These are phyloP conservation scores for Hibiscus syriacus DNA, from an alignment of 345 rosid species.

Conservation along the genomic window DNA sequence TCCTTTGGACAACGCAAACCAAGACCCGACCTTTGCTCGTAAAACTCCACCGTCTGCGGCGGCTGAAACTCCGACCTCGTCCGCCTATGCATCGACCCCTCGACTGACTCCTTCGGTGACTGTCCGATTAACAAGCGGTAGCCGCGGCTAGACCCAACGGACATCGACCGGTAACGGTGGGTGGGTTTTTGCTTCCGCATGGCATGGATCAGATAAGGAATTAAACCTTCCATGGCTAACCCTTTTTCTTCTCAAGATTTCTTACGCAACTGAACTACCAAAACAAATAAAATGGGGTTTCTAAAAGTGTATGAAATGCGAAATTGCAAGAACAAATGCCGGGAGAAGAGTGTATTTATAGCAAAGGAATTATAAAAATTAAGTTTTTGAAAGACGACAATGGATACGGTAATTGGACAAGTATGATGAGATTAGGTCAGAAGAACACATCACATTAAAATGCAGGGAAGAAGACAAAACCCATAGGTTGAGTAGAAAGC, in stretches of 20 bases:
- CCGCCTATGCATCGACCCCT: constrained; percentile 41
- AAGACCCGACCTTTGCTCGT: constrained; percentile 22
- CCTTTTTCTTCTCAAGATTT: too few species aligned
- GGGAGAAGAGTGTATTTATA: background rate
- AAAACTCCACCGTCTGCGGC: constrained; percentile 21
- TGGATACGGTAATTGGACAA: too few species aligned
- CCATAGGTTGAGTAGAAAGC: too few species aligned
- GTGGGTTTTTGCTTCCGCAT: constrained; percentile 29
- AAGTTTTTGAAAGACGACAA: too few species aligned
- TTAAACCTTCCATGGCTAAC: constrained; percentile 65
- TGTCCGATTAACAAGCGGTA: constrained; percentile 44
- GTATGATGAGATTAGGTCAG: too few species aligned
- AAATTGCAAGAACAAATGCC: background rate
- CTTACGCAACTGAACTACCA: too few species aligned
- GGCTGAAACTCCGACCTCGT: constrained; percentile 44
- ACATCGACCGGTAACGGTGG: constrained; percentile 20
- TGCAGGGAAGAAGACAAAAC: too few species aligned
- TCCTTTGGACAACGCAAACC: constrained; percentile 8
- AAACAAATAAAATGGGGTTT: too few species aligned
- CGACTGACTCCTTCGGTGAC: constrained; percentile 17
- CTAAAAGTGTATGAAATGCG: too few species aligned
- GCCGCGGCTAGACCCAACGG: constrained; percentile 46
- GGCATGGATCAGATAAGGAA: constrained; percentile 51
- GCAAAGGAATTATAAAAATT: background rate
- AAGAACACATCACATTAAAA: too few species aligned